These are phyloP conservation scores for Cytospora schulzeri DNA, from an alignment of 2,329 filamentous ascomycete species.

Conservation along the genomic window DNA sequence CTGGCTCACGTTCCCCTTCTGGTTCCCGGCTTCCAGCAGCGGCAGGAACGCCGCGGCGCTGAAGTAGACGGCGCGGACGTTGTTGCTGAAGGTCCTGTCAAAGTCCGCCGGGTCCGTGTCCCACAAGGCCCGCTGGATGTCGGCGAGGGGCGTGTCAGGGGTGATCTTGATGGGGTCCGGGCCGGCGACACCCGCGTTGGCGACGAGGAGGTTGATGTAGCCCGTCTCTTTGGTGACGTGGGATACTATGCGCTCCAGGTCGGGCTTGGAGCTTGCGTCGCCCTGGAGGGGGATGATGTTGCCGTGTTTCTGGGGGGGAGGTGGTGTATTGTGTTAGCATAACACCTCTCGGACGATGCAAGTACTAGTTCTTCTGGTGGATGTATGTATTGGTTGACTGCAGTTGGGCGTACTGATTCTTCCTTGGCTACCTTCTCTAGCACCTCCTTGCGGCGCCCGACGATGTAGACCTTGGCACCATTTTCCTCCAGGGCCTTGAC, in stretches of 20 bases:
- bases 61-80: constrained; percentile 68
- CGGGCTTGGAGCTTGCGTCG: constrained; percentile 40
- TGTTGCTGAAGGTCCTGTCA: constrained; percentile 60
- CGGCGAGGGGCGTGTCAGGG: constrained; percentile 20
- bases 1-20: constrained; percentile 37
- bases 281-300: constrained; percentile 36
- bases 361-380: too few species aligned
- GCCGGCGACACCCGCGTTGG: constrained; percentile 53
- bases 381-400: too few species aligned
- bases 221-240: constrained; percentile 57
- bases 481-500: constrained; percentile 20
- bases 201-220: constrained; percentile 58
- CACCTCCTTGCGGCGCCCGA: constrained; percentile 45
- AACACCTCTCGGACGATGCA: too few species aligned
- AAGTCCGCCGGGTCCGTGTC: constrained; percentile 44
- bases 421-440: constrained; percentile 39
- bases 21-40: constrained; percentile 63
- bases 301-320: constrained; percentile 34
- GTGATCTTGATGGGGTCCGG: neutral
- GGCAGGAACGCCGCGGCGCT: constrained; percentile 69
- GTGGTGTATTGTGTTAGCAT: too few species aligned
- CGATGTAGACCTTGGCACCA: constrained; percentile 50
- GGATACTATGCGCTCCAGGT: constrained; percentile 57
- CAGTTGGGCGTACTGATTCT: constrained; percentile 9
- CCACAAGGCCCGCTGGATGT: constrained; percentile 46